Percentiles rank a stretch among this genome's conserved stretches.
These are phyloP conservation scores for Macadamia tetraphylla DNA, from an alignment of 164 flowering plant genomes.

Conservation along the genomic window DNA sequence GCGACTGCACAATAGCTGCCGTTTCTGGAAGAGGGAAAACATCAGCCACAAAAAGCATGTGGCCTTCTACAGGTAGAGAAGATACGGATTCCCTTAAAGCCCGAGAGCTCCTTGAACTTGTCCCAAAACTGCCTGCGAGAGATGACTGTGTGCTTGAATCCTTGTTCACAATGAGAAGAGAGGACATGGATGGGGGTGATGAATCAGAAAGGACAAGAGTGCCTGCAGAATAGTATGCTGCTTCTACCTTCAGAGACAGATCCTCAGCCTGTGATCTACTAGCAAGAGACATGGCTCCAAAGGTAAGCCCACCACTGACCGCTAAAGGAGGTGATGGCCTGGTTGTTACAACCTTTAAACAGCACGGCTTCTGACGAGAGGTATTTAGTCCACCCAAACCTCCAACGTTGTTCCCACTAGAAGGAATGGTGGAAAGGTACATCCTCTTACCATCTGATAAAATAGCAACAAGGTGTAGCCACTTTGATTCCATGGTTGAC, in stretches of 20 bases:
- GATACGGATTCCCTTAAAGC: slow-evolving; percentile 82
- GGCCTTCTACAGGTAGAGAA: slow-evolving; percentile 82
- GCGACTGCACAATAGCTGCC: slow-evolving; percentile 63
- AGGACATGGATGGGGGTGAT: slow-evolving; percentile 72
- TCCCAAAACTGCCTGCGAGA: slow-evolving; percentile 39
- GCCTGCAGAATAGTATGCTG: slow-evolving; percentile 79
- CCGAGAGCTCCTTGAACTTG: slow-evolving; percentile 49
- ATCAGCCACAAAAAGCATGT: slow-evolving; percentile 92
- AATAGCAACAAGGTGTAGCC: slow-evolving; percentile 90
- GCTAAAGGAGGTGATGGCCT: slow-evolving; percentile 94
- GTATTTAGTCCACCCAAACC: slow-evolving; percentile 48
- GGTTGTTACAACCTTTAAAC: slow-evolving; percentile 85
- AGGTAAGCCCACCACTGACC: slow-evolving; percentile 69
- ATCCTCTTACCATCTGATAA: slow-evolving; percentile 96
- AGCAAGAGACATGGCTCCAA: slow-evolving; percentile 65
- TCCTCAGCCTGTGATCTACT: slow-evolving; percentile 76
- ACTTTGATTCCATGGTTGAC: slow-evolving; percentile 80
- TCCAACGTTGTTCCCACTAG: slow-evolving; percentile 57
- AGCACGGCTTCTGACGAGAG: slow-evolving; percentile 58
- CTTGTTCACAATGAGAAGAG: slow-evolving; percentile 69
- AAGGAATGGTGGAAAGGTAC: slow-evolving; percentile 78
- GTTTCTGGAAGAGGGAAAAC: slow-evolving; percentile 66
- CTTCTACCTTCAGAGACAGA: slow-evolving; percentile 73
- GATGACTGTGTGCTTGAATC: slow-evolving; percentile 70
- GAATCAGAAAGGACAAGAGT: slow-evolving; percentile 88